Percentiles rank a stretch among this genome's conserved stretches.
These are phyloP conservation scores for Sarcodon aspratus DNA, from an alignment of 768 basidiomycete genomes.

Conservation along the genomic window DNA sequence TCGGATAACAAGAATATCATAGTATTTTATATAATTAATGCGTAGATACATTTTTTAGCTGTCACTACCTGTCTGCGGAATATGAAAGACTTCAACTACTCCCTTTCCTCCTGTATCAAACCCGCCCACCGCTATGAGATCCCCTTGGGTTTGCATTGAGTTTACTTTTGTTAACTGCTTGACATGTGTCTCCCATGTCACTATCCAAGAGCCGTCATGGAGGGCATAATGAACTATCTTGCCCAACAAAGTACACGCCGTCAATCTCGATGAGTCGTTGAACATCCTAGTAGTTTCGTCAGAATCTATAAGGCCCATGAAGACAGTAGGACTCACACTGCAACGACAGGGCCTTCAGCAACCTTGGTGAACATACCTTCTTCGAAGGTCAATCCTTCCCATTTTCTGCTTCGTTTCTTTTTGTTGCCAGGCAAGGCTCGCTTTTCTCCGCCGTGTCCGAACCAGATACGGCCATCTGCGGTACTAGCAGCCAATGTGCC, in stretches of 20 bases:
- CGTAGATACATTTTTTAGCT: too few relatives aligned
- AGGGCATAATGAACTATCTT: constrained; percentile 39
- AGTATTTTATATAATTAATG: too few relatives aligned
- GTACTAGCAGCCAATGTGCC: constrained; percentile 62
- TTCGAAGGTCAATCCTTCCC: constrained; percentile 54
- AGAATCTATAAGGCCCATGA: not conserved
- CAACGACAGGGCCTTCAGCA: constrained; percentile 67
- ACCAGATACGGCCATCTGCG: constrained; percentile 63
- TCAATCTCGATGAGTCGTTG: constrained; percentile 29
- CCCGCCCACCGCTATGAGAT: constrained; percentile 49
- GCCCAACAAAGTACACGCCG: constrained; percentile 54
- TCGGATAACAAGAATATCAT: constrained; percentile 3
- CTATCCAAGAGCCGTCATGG: constrained; percentile 23
- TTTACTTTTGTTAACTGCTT: constrained; percentile 51
- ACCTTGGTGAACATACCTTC: constrained; percentile 35
- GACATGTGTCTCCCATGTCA: constrained; percentile 38
- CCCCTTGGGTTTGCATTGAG: constrained; percentile 35
- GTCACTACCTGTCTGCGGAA: too few relatives aligned
- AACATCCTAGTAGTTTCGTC: constrained; percentile 31
- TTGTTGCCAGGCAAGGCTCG: constrained; percentile 9
- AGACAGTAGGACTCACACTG: constrained; percentile 34
- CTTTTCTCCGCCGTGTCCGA: constrained; percentile 63
- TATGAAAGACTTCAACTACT: constrained; percentile 39
- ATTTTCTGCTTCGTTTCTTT: constrained; percentile 48
- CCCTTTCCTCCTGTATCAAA: constrained; percentile 47